Base-by-base conservation (phyloP, 2,329 filamentous ascomycete genomes). In the Remersonia thermophila region DNA sequence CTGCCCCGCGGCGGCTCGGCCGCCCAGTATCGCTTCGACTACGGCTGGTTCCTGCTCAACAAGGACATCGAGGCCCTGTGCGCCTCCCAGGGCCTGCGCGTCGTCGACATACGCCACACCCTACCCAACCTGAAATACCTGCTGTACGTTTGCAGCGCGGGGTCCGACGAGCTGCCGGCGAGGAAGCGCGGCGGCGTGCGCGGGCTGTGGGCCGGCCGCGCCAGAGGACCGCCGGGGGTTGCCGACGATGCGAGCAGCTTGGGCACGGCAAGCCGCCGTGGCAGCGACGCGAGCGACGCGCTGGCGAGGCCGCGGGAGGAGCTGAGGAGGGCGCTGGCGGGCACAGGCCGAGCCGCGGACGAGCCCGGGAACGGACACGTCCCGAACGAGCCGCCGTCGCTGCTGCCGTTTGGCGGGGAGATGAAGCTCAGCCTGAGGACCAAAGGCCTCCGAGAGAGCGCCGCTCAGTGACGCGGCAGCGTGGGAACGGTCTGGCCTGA, bases 31-130 rank as follows among this genome's bases (percentile, higher is more conserved):
- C 78, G 89, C 2, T 96, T 96, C 57, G 89, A 96, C 50, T 98
- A 96, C 55, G 91, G 70, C 9, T 91, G 94, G 54, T 98, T 96
- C 51, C 64, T 96, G n/a, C 69, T 98, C 11, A 96, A 96, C 62
- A 95, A 96, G 59, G 67, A 96, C 52, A 87, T 98, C 38, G 87
- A 96, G 49, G 60, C 67, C 0, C 62, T 80, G 3, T 78, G 74
- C 41, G 61, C 65, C 3, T 65, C 68, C 1, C 77, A 86, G 46
- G 80, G 80, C 0, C 63, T 95, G 10, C 77, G 80, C 32, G 78
- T 93, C 1, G 71, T 95, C 44, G 91, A 98, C 51, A 85, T 95
- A 13, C 73, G 91, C 4, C 85, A 96, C 48, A 93, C 89, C 0
- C 62, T 96, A 6, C 86, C 89, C 2, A 98, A 98, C 52, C 65